Evolutionary conservation across 176 grass and related monocot genomes (phyloP).

Genomic region (Thalia dealbata): DNA sequence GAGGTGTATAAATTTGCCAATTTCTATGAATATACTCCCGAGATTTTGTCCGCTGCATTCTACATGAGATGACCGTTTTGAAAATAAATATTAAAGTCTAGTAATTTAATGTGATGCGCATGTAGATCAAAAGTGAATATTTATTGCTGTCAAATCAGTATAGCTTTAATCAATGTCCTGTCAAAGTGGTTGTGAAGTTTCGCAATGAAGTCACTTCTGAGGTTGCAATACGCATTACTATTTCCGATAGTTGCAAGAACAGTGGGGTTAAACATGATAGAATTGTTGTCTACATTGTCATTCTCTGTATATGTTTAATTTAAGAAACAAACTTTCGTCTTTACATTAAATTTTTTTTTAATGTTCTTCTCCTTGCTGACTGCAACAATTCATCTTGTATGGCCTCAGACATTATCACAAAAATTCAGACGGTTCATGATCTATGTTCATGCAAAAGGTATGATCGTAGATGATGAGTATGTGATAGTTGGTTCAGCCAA

Average conservation of each 20-base stretch:
- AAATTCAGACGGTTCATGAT: conserved; percentile 66
- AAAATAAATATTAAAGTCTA: not conserved
- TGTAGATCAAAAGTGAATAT: not conserved
- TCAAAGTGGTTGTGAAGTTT: not conserved
- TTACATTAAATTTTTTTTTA: not conserved
- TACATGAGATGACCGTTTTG: not conserved
- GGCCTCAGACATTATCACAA: conserved; percentile 19
- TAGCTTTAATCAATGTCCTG: not conserved
- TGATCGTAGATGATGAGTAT: conserved; percentile 95
- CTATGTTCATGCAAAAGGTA: conserved; percentile 84
- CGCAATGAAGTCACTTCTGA: too few species aligned
- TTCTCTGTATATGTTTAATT: not conserved
- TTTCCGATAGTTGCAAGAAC: too few species aligned
- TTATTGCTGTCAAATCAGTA: not conserved
- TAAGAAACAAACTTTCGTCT: not conserved
- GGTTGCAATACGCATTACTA: too few species aligned
- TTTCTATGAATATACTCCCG: not conserved
- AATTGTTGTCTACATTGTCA: not conserved
- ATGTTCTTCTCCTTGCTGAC: not conserved
- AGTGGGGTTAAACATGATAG: not conserved
- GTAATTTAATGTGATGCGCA: not conserved
- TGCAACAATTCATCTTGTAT: not conserved
- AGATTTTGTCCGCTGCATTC: not conserved
- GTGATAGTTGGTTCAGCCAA: conserved; percentile 83
- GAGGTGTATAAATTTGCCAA: not conserved